These are phyloP conservation scores for Citrus medica DNA, from an alignment of 345 rosid species.

Conservation along the genomic window DNA sequence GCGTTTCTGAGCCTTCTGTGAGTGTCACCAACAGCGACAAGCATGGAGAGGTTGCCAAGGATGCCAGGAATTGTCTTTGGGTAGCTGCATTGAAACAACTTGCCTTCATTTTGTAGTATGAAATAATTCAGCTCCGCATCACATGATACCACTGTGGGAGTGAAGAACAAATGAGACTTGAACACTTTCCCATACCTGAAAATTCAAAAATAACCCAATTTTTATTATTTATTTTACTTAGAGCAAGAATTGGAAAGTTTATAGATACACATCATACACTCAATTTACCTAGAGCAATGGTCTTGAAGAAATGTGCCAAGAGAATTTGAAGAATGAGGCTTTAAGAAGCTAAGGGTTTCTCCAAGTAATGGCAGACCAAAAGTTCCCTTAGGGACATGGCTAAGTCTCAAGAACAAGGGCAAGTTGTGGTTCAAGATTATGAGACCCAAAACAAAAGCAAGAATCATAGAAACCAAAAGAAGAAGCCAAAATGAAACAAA, in stretches of 20 bases:
- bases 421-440: conserved; percentile 30
- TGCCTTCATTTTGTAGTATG: conserved; percentile 64
- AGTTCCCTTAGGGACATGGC: conserved; percentile 37
- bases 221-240: too few species aligned
- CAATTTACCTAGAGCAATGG: conserved; percentile 40
- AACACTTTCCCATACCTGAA: conserved; percentile 53
- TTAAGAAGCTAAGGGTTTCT: conserved; percentile 49
- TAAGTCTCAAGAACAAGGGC: conserved; percentile 30
- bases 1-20: conserved; percentile 47
- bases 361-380: conserved; percentile 64
- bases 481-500: conserved; percentile 22
- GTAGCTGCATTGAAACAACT: conserved; percentile 56
- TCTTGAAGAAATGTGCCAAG: conserved; percentile 42
- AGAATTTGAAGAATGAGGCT: conserved; percentile 50
- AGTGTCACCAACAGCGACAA: conserved; percentile 51
- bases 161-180: conserved; percentile 56
- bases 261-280: too few species aligned
- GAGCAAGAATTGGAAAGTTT: too few species aligned
- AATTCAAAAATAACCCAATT: not conserved
- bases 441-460: conserved; percentile 15
- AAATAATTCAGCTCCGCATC: conserved; percentile 70
- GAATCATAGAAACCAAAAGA: conserved; percentile 18
- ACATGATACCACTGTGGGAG: conserved; percentile 63
- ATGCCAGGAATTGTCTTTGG: conserved; percentile 56
- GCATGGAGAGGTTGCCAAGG: conserved; percentile 60